Conservation (phyloP, 441 rosid genomes). For the Syzygium malaccense region DNA sequence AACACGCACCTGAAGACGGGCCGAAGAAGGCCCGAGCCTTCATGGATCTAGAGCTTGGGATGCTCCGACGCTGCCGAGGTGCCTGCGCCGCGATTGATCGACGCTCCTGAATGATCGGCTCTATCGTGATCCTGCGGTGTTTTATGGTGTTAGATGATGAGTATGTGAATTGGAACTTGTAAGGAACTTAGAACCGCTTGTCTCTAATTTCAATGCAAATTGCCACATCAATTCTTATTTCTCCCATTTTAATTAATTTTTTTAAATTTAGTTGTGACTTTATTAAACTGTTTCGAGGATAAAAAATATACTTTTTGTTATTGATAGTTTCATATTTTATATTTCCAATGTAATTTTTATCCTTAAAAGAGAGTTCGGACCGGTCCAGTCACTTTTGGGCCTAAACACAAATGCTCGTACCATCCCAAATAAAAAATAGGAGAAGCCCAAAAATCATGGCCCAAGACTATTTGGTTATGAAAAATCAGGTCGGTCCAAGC, state of each 20-base stretch:
- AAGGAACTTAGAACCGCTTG: no score
- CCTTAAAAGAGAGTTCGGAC: neutral
- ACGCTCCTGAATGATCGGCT: conserved; percentile 21
- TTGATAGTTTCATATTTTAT: neutral
- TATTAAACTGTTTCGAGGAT: neutral
- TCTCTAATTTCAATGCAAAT: neutral
- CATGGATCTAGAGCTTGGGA: conserved; percentile 72
- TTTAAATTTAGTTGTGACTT: neutral
- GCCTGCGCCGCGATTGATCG: conserved; percentile 6
- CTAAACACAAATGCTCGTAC: neutral
- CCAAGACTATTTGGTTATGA: neutral
- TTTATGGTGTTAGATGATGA: no score
- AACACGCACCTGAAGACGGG: conserved; percentile 61
- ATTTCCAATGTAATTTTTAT: neutral
- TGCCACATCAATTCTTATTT: neutral
- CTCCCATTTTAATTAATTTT: neutral
- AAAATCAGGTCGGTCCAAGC: neutral
- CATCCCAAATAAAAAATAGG: neutral
- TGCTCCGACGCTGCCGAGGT: conserved; percentile 41
- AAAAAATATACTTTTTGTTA: neutral
- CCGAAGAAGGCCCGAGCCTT: conserved; percentile 61
- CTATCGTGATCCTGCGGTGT: neutral
- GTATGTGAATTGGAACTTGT: no score
- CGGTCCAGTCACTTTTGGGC: neutral
- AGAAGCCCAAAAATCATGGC: neutral